phyloP scores from a whole-genome alignment of 2,329 filamentous ascomycete genomes.

The Ascochyta viciae-villosae region DNA sequence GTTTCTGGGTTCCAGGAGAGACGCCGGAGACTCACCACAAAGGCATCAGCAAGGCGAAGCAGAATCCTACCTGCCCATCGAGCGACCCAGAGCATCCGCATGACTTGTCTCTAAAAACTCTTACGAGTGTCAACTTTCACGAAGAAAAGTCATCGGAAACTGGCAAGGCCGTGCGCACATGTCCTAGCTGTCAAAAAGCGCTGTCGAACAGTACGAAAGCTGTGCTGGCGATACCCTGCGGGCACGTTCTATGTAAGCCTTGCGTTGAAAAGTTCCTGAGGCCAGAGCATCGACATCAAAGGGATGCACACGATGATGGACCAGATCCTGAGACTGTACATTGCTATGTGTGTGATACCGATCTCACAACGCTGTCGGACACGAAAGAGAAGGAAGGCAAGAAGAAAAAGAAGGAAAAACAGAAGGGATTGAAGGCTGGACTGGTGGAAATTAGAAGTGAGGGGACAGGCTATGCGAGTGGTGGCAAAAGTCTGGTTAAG shows the following conservation, averaged over 20 bases:
- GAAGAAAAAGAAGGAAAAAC: constrained; percentile 54
- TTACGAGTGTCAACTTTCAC: constrained; percentile 79
- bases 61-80: constrained; percentile 77
- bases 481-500: constrained; percentile 82
- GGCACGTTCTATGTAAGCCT: constrained; percentile 86
- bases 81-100: constrained; percentile 71
- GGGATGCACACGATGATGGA: constrained; percentile 63
- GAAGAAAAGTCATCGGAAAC: constrained; percentile 68
- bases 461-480: constrained; percentile 89
- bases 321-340: constrained; percentile 62
- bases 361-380: constrained; percentile 63
- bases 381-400: constrained; percentile 48
- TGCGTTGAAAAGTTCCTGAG: constrained; percentile 85
- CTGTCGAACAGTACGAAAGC: constrained; percentile 84
- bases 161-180: constrained; percentile 63
- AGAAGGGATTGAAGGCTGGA: constrained; percentile 70
- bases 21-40: constrained; percentile 68
- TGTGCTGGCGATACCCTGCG: constrained; percentile 84
- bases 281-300: constrained; percentile 45
- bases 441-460: constrained; percentile 82
- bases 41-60: constrained; percentile 59
- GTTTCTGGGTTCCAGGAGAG: constrained; percentile 91
- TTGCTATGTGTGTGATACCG: constrained; percentile 88
- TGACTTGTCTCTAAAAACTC: constrained; percentile 75
- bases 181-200: constrained; percentile 84